Base-by-base conservation (phyloP, 2,329 filamentous ascomycete species). In the Dactylellina parvicollis region DNA sequence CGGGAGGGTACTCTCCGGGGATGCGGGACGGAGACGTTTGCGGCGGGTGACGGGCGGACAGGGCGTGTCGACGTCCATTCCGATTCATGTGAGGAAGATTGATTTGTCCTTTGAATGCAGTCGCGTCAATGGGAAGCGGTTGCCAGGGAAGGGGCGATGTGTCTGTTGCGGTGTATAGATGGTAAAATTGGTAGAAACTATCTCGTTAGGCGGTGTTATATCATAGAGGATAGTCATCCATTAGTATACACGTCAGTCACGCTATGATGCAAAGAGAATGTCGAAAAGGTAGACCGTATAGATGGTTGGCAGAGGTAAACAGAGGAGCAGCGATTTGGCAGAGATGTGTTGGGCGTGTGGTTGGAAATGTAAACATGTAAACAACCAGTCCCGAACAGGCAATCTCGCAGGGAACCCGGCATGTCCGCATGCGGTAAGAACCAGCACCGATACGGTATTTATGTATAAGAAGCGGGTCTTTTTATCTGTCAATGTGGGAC, bases 11-110 rank as follows among this genome's bases (percentile, higher is more conserved):
- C 36, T 34, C 4, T 60, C 30, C 10, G 49, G 56, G 12, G 69
- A 73, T 10, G 55, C n/a, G 14, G 69, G 60, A 34, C 60, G 69
- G 24, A 44, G 54, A 20, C 69, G 60, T 10, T 73, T 73, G 16
- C 61, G 55, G 18, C 69, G 60, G 32, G 47, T 44, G 30, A 32
- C 30, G 16, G 60, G 36, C n/a, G 67, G 67, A 38, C 67, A 72
- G 9, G 67, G 67, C n/a, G 67, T 72, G 30, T 72, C 67, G 30
- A 20, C 9, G 52, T 66, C 60, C 69, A 73, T 73, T 5, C 22
- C 52, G 32, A 34, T 14, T 36, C 26, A n/a, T 36, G 32, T 20
- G 16, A 8, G n/a, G 40, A 16, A 32, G 26, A 52, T 52, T 26
- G 46, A 14, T 28, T 16, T 12, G 22, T 9, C 8, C 10, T 30